phyloP scores from a whole-genome alignment of 345 rosid genomes.

The Gynandropsis gynandra region DNA sequence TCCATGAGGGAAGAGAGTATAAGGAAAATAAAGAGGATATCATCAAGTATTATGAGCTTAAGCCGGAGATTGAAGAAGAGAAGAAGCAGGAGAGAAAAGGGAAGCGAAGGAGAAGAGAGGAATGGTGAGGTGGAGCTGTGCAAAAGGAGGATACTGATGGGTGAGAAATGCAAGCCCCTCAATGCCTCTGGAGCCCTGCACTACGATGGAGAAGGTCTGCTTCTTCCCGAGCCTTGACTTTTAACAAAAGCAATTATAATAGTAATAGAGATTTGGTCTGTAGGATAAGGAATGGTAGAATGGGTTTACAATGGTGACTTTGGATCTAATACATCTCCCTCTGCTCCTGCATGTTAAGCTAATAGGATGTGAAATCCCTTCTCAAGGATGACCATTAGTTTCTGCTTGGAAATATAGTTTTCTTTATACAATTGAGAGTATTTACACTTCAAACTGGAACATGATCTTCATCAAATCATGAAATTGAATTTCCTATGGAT shows the following conservation, averaged over 20 bases:
- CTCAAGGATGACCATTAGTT: no score
- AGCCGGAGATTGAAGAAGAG: conserved; percentile 25
- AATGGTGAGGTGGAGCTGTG: conserved; percentile 39
- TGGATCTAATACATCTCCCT: no score
- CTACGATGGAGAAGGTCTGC: conserved; percentile 38
- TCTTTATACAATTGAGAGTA: no score
- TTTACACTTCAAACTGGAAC: no score
- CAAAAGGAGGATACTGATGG: conserved; percentile 71
- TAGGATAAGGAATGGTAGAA: not conserved
- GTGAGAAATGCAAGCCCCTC: conserved; percentile 52
- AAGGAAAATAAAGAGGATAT: conserved; percentile 10
- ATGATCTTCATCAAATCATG: no score
- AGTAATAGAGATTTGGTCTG: no score
- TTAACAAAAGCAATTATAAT: no score
- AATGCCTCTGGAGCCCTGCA: conserved; percentile 35
- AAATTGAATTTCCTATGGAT: no score
- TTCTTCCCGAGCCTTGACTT: conserved; percentile 35
- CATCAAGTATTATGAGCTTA: conserved; percentile 22
- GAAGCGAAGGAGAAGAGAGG: not conserved
- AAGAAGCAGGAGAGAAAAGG: conserved; percentile 12
- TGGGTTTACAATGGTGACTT: not conserved
- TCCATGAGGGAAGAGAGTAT: conserved; percentile 2
- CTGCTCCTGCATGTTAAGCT: no score
- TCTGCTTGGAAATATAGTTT: no score
- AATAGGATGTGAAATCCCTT: no score